Percentiles rank a stretch among this genome's conserved stretches.
Conservation (phyloP, 1,284 basidiomycete genomes). For the Trametes sp. region DNA sequence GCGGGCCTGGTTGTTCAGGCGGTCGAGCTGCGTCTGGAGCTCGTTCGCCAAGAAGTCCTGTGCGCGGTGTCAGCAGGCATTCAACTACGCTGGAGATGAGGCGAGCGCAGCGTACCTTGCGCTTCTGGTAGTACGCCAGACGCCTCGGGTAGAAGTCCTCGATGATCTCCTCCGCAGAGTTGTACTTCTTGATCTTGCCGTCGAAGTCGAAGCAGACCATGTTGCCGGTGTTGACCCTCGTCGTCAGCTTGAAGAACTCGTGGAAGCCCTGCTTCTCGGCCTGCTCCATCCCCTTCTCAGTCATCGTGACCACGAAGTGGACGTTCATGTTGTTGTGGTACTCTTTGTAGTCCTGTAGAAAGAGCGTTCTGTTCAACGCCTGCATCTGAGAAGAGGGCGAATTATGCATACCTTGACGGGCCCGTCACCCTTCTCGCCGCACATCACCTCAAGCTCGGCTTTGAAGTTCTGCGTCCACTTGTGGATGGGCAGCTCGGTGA, state of each 20-base stretch:
- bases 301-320: slow-evolving; percentile 89
- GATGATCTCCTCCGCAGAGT: slow-evolving; percentile 90
- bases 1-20: slow-evolving; percentile 93
- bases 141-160: slow-evolving; percentile 94
- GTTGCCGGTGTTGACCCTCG: slow-evolving; percentile 89
- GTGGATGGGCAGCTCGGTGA: slow-evolving; percentile 96
- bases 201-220: slow-evolving; percentile 99
- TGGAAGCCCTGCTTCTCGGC: slow-evolving; percentile 89
- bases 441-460: slow-evolving; percentile 86
- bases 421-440: slow-evolving; percentile 75
- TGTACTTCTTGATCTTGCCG: slow-evolving; percentile 96
- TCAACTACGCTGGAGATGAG: background rate
- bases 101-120: slow-evolving; percentile 70
- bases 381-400: background rate
- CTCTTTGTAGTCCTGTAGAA: slow-evolving; percentile 90
- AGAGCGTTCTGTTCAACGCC: background rate
- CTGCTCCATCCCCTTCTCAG: slow-evolving; percentile 82
- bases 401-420: slow-evolving; percentile 61
- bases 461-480: slow-evolving; percentile 97
- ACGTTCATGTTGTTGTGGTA: slow-evolving; percentile 94
- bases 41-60: slow-evolving; percentile 90
- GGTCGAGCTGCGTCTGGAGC: slow-evolving; percentile 85
- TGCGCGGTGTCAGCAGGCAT: background rate
- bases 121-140: slow-evolving; percentile 91
- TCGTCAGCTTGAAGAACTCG: slow-evolving; percentile 92